Conservation (phyloP, 2,329 filamentous ascomycete genomes). For the Teratosphaeria destructans region DNA sequence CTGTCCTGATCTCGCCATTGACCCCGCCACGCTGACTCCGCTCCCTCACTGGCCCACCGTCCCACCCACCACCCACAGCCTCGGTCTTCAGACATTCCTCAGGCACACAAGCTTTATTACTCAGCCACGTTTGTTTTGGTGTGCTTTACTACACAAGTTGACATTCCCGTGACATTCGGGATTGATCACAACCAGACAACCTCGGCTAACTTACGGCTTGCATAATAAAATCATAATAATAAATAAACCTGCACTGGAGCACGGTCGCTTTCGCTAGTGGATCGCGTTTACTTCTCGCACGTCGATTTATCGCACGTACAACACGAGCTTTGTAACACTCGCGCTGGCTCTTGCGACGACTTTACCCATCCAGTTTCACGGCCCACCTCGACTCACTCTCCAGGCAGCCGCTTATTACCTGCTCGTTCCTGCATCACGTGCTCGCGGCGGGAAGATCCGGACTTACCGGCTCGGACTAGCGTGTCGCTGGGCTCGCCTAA, state of each 20-base stretch:
- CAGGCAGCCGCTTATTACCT: conserved; percentile 2
- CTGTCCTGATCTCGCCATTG: neutral
- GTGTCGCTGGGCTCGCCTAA: neutral
- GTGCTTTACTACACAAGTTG: neutral
- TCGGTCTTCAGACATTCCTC: neutral
- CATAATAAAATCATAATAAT: neutral
- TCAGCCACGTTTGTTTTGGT: neutral
- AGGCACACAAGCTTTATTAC: neutral
- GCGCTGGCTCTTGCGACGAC: neutral
- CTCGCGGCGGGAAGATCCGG: neutral
- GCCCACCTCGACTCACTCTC: neutral
- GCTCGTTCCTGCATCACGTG: conserved; percentile 1
- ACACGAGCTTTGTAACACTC: neutral
- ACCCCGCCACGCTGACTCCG: neutral
- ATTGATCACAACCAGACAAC: neutral
- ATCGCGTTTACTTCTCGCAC: conserved; percentile 1
- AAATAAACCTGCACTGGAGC: conserved; percentile 1
- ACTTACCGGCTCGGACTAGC: neutral
- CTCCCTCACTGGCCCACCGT: neutral
- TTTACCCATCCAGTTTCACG: neutral
- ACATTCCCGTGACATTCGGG: neutral
- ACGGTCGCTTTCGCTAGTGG: conserved; percentile 7
- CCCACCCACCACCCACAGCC: no score
- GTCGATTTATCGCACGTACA: neutral
- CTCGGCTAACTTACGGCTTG: neutral